A percentile compares a stretch with the other conserved stretches of the same genome.
Conservation (phyloP, 768 basidiomycete genomes). For the Paxillus rubicundulus region DNA sequence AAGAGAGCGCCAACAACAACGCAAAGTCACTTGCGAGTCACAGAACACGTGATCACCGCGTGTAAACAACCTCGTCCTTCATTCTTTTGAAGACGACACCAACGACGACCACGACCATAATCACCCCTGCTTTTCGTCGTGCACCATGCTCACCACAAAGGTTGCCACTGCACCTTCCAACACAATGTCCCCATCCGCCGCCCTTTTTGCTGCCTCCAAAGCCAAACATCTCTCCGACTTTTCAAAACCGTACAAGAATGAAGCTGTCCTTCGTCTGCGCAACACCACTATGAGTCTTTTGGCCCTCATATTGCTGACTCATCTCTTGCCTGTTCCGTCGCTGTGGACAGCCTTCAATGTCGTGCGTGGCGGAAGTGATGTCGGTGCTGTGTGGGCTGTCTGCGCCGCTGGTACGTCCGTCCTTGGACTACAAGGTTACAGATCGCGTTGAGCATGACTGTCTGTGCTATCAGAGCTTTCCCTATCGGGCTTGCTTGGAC, state of each 20-base stretch:
- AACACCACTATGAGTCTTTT: constrained; percentile 36
- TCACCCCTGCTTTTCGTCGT: background rate
- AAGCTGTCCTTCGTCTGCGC: constrained; percentile 39
- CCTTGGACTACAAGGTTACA: background rate
- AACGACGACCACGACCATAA: background rate
- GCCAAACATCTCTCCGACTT: constrained; percentile 20
- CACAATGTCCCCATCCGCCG: constrained; percentile 18
- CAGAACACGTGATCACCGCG: background rate
- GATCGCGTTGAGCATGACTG: background rate
- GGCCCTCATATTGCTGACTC: constrained; percentile 33
- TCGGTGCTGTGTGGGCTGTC: constrained; percentile 15
- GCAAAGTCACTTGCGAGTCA: too few species aligned
- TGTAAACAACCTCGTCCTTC: background rate
- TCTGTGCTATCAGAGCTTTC: constrained; percentile 25
- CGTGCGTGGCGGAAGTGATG: constrained; percentile 19
- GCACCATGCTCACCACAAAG: constrained; percentile 14
- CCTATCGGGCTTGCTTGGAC: constrained; percentile 26
- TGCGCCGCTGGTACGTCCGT: constrained; percentile 32
- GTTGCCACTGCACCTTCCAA: background rate
- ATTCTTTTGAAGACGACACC: background rate
- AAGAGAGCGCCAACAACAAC: too few species aligned
- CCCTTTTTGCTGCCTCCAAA: constrained; percentile 23
- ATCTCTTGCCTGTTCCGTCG: constrained; percentile 38
- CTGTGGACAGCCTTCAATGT: constrained; percentile 34
- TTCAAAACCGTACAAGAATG: constrained; percentile 36